These are phyloP conservation scores for Thuidium tamariscinum DNA, from an alignment of 225 moss, liverwort and hornwort species.

Conservation along the genomic window DNA sequence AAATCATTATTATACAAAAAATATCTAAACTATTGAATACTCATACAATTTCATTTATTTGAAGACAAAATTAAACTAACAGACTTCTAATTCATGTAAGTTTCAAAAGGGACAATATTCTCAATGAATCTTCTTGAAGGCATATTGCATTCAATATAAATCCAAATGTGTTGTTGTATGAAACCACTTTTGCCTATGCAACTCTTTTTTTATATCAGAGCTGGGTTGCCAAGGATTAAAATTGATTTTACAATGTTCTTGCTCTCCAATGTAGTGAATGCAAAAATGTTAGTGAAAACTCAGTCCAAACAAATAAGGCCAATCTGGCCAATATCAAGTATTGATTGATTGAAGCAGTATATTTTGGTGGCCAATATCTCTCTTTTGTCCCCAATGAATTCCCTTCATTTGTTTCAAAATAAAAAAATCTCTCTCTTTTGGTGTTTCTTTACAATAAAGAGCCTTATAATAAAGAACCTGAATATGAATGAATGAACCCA, in stretches of 20 bases:
- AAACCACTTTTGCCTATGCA: neutral
- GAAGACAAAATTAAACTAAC: neutral
- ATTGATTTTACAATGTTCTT: neutral
- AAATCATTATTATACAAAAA: too few relatives aligned
- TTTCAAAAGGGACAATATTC: neutral
- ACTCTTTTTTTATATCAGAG: neutral
- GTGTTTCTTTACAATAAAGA: neutral
- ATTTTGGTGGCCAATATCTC: neutral
- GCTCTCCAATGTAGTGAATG: neutral
- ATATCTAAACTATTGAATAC: neutral
- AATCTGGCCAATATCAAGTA: neutral
- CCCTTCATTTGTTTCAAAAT: too few relatives aligned
- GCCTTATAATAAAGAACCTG: neutral
- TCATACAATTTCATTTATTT: neutral
- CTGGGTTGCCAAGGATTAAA: neutral
- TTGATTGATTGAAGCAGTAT: neutral
- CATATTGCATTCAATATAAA: neutral
- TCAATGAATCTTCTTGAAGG: neutral
- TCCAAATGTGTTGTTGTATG: neutral
- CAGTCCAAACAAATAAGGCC: neutral
- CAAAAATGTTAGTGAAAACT: neutral
- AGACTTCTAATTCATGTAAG: neutral
- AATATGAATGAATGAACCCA: neutral
- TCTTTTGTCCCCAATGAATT: neutral
- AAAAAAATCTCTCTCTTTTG: neutral